Percentiles rank a stretch among this genome's conserved stretches.
phyloP scores from a whole-genome alignment of 2,329 filamentous ascomycete species.

The Penicillium sp. region DNA sequence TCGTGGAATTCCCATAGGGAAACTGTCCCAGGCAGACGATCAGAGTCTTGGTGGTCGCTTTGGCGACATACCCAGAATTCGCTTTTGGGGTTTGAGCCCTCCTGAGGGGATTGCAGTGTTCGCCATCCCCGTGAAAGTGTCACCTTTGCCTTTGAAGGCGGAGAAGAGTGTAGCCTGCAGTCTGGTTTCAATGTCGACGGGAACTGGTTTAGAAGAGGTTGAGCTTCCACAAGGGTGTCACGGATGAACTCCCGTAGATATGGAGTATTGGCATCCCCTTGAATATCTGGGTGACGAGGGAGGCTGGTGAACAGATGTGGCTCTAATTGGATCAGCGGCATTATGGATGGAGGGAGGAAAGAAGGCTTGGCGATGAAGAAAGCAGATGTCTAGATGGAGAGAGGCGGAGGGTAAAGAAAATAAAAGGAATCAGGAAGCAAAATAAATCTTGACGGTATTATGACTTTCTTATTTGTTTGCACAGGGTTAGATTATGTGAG shows the following conservation, averaged over 20 bases:
- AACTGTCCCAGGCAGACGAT: constrained; percentile 31
- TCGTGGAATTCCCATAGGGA: constrained; percentile 39
- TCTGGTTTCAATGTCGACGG: constrained; percentile 27
- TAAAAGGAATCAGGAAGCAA: neutral
- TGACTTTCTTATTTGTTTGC: neutral
- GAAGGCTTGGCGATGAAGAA: neutral
- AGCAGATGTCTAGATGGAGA: neutral
- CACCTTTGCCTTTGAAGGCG: constrained; percentile 31
- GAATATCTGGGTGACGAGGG: constrained; percentile 30
- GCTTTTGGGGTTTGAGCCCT: neutral
- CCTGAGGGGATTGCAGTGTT: constrained; percentile 2
- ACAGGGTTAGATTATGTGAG: neutral
- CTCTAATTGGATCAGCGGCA: constrained; percentile 25
- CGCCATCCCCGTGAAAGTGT: constrained; percentile 24
- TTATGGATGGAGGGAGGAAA: neutral
- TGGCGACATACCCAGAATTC: constrained; percentile 45
- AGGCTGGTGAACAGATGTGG: constrained; percentile 30
- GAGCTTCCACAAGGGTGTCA: constrained; percentile 28
- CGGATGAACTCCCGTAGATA: constrained; percentile 22
- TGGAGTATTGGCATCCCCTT: constrained; percentile 1
- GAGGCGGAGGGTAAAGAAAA: neutral
- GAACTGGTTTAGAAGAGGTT: constrained; percentile 28
- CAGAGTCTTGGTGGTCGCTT: constrained; percentile 34
- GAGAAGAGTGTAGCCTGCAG: constrained; percentile 27
- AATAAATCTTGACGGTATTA: neutral